These are phyloP conservation scores for Geotrichum reessii DNA, from an alignment of 1,139 yeast genomes.

Conservation along the genomic window DNA sequence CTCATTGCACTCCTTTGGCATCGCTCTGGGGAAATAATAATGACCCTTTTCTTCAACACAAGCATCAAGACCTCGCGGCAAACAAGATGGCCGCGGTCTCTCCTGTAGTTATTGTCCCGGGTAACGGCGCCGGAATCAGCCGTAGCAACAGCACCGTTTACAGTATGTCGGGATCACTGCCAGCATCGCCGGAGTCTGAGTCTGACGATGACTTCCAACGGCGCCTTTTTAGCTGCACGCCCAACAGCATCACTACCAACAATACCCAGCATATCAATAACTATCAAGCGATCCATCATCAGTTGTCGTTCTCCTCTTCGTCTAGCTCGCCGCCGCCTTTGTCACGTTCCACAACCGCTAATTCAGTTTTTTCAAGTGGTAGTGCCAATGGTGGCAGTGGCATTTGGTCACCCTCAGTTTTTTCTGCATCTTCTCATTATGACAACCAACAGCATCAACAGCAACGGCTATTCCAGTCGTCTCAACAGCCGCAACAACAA, in stretches of 20 bases:
- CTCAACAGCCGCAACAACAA: neutral
- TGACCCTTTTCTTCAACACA: neutral
- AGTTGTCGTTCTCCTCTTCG: constrained; percentile 19
- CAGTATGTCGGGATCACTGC: neutral
- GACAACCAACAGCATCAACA: constrained; percentile 9
- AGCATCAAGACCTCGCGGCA: neutral
- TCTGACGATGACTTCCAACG: neutral
- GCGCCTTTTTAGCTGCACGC: constrained; percentile 1
- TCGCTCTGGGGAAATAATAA: constrained; percentile 27
- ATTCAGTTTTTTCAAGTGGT: constrained; percentile 5
- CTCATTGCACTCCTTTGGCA: constrained; percentile 26
- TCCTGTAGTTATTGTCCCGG: neutral
- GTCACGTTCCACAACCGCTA: constrained; percentile 21
- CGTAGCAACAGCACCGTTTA: constrained; percentile 4
- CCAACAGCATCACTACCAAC: constrained; percentile 17
- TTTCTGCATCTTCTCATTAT: constrained; percentile 2
- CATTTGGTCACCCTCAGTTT: constrained; percentile 5
- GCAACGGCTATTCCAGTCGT: constrained; percentile 13
- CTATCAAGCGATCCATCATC: constrained; percentile 14
- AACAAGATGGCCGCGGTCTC: neutral
- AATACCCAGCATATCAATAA: constrained; percentile 17
- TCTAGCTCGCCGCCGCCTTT: constrained; percentile 20
- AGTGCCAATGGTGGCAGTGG: neutral
- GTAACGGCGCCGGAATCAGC: constrained; percentile 11
- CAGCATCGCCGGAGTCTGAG: neutral